Evolutionary conservation across 1,139 yeast species (phyloP).

Genomic region (Kluyveromyces sp.): DNA sequence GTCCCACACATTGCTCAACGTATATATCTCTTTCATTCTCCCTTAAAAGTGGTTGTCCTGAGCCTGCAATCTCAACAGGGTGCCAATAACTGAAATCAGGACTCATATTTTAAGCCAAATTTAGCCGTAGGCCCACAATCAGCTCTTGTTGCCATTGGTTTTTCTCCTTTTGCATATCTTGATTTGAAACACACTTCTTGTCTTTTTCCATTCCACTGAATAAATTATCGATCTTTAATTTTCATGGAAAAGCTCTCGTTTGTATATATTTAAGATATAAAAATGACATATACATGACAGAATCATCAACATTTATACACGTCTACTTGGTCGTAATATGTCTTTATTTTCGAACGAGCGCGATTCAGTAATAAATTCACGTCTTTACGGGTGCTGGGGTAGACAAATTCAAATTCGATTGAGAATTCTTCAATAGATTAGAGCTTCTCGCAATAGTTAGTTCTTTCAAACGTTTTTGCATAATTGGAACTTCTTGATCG

Average conservation of each 20-base stretch:
- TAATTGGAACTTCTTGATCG: conserved; percentile 54
- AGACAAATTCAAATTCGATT: conserved; percentile 18
- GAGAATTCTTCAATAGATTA: conserved; percentile 25
- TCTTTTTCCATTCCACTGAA: no score
- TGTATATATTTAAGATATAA: no score
- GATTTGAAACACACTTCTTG: no score
- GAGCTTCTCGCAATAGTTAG: conserved; percentile 40
- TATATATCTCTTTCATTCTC: conserved; percentile 39
- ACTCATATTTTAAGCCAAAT: background rate
- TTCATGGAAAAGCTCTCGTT: no score
- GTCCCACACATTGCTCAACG: conserved; percentile 52
- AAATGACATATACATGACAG: no score
- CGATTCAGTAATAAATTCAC: background rate
- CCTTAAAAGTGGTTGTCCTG: conserved; percentile 40
- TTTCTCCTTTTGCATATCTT: no score
- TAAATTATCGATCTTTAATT: no score
- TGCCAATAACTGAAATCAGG: conserved; percentile 33
- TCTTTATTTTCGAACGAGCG: no score
- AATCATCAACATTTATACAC: no score
- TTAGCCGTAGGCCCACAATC: background rate
- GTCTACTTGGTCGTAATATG: no score
- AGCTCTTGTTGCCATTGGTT: background rate
- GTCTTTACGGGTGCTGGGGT: conserved; percentile 1
- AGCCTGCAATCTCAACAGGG: conserved; percentile 38
- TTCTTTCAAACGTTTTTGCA: conserved; percentile 57